Percentiles rank a stretch among this genome's conserved stretches.
Conservation (phyloP, 2,329 filamentous ascomycete species). For the Aureobasidium musti region DNA sequence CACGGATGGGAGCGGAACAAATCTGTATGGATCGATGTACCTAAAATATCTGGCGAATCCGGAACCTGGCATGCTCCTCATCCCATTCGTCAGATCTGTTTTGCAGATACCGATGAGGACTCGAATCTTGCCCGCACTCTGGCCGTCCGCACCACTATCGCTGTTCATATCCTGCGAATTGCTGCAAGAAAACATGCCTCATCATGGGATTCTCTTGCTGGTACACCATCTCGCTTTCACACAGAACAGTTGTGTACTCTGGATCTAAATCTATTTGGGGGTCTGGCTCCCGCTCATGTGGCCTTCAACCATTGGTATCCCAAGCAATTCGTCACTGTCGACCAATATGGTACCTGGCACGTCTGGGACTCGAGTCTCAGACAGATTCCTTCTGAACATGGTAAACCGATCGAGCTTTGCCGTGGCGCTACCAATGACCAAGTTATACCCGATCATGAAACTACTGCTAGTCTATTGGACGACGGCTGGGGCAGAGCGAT, state of each 20-base stretch:
- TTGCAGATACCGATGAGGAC: conserved; percentile 50
- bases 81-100: conserved; percentile 58
- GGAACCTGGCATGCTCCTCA: conserved; percentile 58
- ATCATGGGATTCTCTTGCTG: conserved; percentile 27
- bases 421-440: conserved; percentile 18
- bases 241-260: conserved; percentile 59
- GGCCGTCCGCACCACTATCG: conserved; percentile 9
- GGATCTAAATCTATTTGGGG: conserved; percentile 56
- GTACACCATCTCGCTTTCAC: conserved; percentile 55
- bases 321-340: conserved; percentile 66
- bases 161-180: conserved; percentile 12
- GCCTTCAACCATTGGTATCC: conserved; percentile 64
- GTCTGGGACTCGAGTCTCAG: conserved; percentile 56
- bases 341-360: conserved; percentile 66
- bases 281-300: conserved; percentile 61
- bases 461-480: conserved; percentile 41
- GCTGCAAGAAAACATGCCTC: not conserved
- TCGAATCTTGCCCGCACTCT: conserved; percentile 26
- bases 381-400: not conserved
- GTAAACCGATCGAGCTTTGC: conserved; percentile 20
- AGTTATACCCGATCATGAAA: conserved; percentile 38
- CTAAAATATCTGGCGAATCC: conserved; percentile 51
- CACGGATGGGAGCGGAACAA: conserved; percentile 58
- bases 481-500: conserved; percentile 56
- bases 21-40: conserved; percentile 53